Base-by-base conservation (phyloP, 2,329 filamentous ascomycete species). In the Penicillium sumatraense region DNA sequence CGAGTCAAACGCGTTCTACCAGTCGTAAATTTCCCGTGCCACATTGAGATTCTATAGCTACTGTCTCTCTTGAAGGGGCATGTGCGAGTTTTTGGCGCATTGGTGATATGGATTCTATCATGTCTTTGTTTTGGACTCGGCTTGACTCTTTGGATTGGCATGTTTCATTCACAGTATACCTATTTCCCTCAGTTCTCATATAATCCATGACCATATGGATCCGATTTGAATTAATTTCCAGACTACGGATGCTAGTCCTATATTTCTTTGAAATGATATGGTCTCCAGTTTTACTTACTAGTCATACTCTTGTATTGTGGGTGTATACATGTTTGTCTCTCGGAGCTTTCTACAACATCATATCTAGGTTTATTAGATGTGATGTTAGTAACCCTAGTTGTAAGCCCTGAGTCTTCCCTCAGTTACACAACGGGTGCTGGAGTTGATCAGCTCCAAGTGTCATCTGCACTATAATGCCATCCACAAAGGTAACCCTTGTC, bases 1-100 rank as follows among this genome's bases (percentile, higher is more conserved):
- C 49, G 73, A 78, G 51, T 72, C 74, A 26, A 68, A 73, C 49
- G 75, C 73, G 11, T 76, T 75, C 52, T 79, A 79, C 54, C 75
- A 70, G 53, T 68, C 69, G 29, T 74, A 65, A 18, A 5, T 27
- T 23, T 11, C n/a, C 23, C 7, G 3, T n/a, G 2, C 13, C 2
- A 26, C 4, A 14, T 27, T 33, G 20, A 14, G 16, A 8, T 26
- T 11, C 31, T 29, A 18, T 35, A 10, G 1, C 16, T n/a, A 1
- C 21, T 20, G 2, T 27, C 14, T 16, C 40, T 16, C 27, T 44
- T 18, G 2, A 23, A 21, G 24, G 8, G 24, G 5, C 21, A 20
- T 42, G 20, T 29, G 16, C 14, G n/a, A 21, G 14, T 23, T 16
- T 33, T 26, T 46, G 40, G 52, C 40, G 47, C 40, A 49, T 54